phyloP scores from a whole-genome alignment of 2,329 filamentous ascomycete genomes.

The Calonectria henricotiae region DNA sequence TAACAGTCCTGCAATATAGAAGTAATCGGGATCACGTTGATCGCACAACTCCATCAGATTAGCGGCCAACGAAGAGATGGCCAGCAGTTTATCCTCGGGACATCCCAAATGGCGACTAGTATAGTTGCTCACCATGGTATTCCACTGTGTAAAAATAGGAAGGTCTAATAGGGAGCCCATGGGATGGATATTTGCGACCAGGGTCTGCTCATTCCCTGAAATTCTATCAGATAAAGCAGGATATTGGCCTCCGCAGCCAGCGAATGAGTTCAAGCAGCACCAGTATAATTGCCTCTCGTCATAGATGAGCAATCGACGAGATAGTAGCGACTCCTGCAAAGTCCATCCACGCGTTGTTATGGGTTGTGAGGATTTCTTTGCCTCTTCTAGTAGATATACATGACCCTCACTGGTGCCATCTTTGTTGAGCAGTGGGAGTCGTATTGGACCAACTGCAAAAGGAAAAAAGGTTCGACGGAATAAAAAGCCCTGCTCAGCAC shows the following conservation, averaged over 20 bases:
- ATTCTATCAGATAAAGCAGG: neutral
- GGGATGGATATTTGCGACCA: conserved; percentile 20
- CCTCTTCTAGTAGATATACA: conserved; percentile 2
- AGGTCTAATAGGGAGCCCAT: neutral
- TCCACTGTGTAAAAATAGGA: neutral
- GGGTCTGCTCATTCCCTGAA: neutral
- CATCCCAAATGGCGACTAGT: conserved; percentile 3
- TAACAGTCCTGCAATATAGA: neutral
- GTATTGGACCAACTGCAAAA: conserved; percentile 13
- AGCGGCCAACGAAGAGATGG: conserved; percentile 15
- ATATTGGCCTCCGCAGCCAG: conserved; percentile 22
- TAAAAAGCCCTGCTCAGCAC: conserved; percentile 13
- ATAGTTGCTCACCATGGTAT: neutral
- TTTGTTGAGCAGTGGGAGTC: neutral
- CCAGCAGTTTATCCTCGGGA: conserved; percentile 7
- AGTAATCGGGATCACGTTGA: neutral
- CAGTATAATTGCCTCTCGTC: conserved; percentile 18
- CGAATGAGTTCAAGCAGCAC: conserved; percentile 19
- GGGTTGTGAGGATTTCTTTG: neutral
- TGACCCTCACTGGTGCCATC: conserved; percentile 11
- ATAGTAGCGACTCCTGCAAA: conserved; percentile 35
- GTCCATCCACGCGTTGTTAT: conserved; percentile 33
- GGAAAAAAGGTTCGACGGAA: neutral
- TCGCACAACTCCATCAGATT: neutral
- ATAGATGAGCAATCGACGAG: conserved; percentile 33